Conservation (phyloP, 163 green algal species). For the Scenedesmus sp. region DNA sequence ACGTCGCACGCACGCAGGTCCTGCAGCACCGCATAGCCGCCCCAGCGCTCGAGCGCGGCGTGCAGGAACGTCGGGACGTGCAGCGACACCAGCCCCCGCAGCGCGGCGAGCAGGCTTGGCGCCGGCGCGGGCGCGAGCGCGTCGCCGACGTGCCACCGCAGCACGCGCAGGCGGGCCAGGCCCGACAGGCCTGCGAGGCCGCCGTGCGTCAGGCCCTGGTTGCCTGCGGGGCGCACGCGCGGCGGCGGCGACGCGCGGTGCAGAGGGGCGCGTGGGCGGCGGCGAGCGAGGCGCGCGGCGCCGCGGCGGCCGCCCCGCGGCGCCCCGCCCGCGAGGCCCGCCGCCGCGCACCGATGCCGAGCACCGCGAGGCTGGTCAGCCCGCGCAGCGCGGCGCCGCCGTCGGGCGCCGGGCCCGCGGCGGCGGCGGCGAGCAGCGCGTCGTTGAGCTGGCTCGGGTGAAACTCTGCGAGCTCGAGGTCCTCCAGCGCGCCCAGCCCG, state of each 20-base stretch:
- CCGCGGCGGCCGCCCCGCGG: no score
- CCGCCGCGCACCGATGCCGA: no score
- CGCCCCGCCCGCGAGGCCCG: no score
- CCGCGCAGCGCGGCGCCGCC: background rate
- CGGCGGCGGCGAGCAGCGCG: background rate
- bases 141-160: conserved; percentile 43
- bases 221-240: no score
- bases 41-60: conserved; percentile 32
- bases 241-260: no score
- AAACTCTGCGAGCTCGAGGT: conserved; percentile 1
- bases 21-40: conserved; percentile 28
- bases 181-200: conserved; percentile 1
- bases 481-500: conserved; percentile 1
- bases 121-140: conserved; percentile 20
- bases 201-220: conserved; percentile 26
- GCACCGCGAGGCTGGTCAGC: background rate
- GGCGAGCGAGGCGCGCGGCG: no score
- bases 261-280: no score
- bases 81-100: conserved; percentile 22
- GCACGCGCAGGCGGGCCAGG: conserved; percentile 10
- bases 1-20: conserved; percentile 35
- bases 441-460: conserved; percentile 17
- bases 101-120: background rate
- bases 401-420: background rate
- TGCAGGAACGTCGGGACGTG: conserved; percentile 15